These are phyloP conservation scores for Chondrus crispus DNA, from an alignment of 23 red algal genomes.

Conservation along the genomic window DNA sequence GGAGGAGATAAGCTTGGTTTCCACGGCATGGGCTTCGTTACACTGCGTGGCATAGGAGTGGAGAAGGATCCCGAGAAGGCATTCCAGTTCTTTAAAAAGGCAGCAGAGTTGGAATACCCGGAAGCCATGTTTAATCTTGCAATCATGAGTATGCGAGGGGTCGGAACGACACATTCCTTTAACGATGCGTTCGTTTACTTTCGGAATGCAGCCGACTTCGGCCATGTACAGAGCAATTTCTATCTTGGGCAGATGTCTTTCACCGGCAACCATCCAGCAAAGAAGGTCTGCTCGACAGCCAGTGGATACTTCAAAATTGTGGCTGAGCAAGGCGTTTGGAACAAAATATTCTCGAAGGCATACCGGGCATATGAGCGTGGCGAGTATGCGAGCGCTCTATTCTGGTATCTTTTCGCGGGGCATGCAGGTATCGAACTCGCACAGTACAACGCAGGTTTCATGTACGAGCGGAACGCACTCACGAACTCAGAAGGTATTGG, in stretches of 20 bases:
- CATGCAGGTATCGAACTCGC: constrained; percentile 81
- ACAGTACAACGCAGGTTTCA: constrained; percentile 86
- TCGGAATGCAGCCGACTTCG: constrained; percentile 32
- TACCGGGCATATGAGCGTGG: constrained; percentile 38
- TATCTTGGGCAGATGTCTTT: constrained; percentile 41
- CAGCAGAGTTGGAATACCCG: constrained; percentile 24
- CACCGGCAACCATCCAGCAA: constrained; percentile 24
- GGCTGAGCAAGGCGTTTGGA: constrained; percentile 67
- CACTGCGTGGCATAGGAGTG: constrained; percentile 37
- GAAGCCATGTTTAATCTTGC: constrained; percentile 46
- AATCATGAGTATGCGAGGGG: constrained; percentile 45
- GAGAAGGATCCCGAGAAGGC: constrained; percentile 35
- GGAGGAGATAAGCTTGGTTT: constrained; percentile 2
- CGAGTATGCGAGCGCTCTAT: constrained; percentile 56
- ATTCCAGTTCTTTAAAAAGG: constrained; percentile 11
- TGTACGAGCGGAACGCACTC: constrained; percentile 55
- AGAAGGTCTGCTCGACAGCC: constrained; percentile 47
- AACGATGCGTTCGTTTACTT: constrained; percentile 8
- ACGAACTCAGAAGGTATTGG: neutral
- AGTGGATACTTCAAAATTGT: constrained; percentile 56
- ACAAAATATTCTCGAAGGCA: constrained; percentile 31
- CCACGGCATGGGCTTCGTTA: constrained; percentile 44
- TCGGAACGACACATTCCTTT: constrained; percentile 37
- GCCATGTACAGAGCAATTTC: constrained; percentile 71
- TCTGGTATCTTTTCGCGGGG: constrained; percentile 68